Percentiles rank a stretch among this genome's conserved stretches.
Conservation (phyloP, 768 basidiomycete genomes). For the Lactarius trivialis region DNA sequence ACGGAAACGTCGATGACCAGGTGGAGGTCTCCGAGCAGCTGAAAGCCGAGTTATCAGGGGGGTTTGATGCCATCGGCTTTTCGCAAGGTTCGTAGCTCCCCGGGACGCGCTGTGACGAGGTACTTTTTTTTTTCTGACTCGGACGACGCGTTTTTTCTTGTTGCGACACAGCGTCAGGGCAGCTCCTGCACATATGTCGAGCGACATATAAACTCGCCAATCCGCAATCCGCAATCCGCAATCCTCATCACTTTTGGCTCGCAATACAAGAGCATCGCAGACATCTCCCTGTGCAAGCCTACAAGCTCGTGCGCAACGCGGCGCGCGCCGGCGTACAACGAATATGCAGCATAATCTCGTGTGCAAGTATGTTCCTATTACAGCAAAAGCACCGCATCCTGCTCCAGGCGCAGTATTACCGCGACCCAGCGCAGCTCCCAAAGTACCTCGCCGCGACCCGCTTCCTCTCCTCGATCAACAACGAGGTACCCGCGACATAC, state of each 20-base stretch:
- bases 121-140: no score
- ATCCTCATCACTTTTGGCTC: constrained; percentile 85
- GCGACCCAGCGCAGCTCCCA: constrained; percentile 58
- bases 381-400: background rate
- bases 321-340: constrained; percentile 53
- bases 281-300: constrained; percentile 60
- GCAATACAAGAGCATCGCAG: constrained; percentile 81
- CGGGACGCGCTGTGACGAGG: constrained; percentile 27
- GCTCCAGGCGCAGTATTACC: constrained; percentile 78
- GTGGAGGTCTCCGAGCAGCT: constrained; percentile 64
- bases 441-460: constrained; percentile 52
- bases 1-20: constrained; percentile 72
- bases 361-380: constrained; percentile 49
- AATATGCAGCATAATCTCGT: constrained; percentile 73
- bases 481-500: constrained; percentile 59
- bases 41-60: constrained; percentile 49
- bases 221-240: no score
- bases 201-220: constrained; percentile 61
- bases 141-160: no score
- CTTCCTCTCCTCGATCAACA: constrained; percentile 75
- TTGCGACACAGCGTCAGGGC: constrained; percentile 55
- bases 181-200: constrained; percentile 82
- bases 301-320: constrained; percentile 58
- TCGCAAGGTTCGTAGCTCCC: constrained; percentile 60
- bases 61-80: constrained; percentile 85